A percentile compares a stretch with the other conserved stretches of the same genome.
These are phyloP conservation scores for Phytophthora brassicae DNA, from an alignment of 352 stramenopile species.

Conservation along the genomic window DNA sequence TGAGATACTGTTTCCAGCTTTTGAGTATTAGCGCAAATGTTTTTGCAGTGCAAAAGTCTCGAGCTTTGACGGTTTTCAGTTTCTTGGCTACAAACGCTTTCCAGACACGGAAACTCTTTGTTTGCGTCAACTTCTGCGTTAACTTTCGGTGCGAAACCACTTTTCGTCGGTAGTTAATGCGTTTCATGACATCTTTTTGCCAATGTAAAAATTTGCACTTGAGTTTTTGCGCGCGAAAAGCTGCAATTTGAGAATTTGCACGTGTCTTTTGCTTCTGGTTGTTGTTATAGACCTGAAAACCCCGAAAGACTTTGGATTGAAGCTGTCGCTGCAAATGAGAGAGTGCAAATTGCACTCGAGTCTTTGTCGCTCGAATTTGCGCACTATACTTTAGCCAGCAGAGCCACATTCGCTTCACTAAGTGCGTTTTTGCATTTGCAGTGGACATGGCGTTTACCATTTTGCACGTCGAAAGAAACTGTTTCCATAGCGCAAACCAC, in stretches of 20 bases:
- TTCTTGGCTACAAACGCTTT: slow-evolving; percentile 18
- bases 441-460: slow-evolving; percentile 35
- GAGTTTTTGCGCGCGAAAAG: slow-evolving; percentile 3
- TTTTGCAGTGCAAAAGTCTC: slow-evolving; percentile 10
- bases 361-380: slow-evolving; percentile 10
- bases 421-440: slow-evolving; percentile 23
- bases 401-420: slow-evolving; percentile 18
- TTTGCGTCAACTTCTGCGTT: slow-evolving; percentile 42
- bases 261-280: slow-evolving; percentile 13
- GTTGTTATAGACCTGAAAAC: slow-evolving; percentile 1
- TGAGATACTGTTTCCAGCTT: slow-evolving; percentile 46
- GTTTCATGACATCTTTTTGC: background rate
- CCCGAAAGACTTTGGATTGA: slow-evolving; percentile 28
- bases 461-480: slow-evolving; percentile 35
- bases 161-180: slow-evolving; percentile 18
- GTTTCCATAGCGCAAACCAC: slow-evolving; percentile 24
- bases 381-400: slow-evolving; percentile 26
- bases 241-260: background rate
- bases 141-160: slow-evolving; percentile 38
- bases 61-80: slow-evolving; percentile 19
- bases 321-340: slow-evolving; percentile 28
- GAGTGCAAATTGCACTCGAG: slow-evolving; percentile 27
- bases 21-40: slow-evolving; percentile 14
- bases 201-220: slow-evolving; percentile 26
- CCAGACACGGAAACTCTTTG: slow-evolving; percentile 44